phyloP scores from a whole-genome alignment of 768 basidiomycete species.

The Antrodiella citrinella region DNA sequence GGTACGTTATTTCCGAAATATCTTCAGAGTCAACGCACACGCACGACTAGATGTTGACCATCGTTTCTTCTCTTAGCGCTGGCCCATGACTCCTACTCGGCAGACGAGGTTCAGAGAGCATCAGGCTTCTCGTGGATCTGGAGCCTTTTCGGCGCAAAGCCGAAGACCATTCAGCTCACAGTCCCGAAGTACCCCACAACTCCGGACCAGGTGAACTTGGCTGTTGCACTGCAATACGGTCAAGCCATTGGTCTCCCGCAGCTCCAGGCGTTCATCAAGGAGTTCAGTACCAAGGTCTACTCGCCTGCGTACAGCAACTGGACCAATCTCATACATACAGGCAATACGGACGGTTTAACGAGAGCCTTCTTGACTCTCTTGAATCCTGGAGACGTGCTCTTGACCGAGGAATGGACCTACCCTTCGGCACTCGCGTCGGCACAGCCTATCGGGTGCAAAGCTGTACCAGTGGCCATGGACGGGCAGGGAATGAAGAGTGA shows the following conservation, averaged over 20 bases:
- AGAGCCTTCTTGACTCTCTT: slow-evolving; percentile 53
- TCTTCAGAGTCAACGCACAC: background rate
- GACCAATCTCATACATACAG: slow-evolving; percentile 46
- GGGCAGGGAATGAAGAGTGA: slow-evolving; percentile 59
- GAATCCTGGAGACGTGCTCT: slow-evolving; percentile 54
- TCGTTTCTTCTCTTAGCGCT: too few relatives aligned
- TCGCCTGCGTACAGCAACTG: slow-evolving; percentile 58
- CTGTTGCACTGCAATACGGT: slow-evolving; percentile 65
- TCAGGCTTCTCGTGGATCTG: slow-evolving; percentile 48
- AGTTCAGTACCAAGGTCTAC: slow-evolving; percentile 47
- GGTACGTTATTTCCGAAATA: slow-evolving; percentile 15
- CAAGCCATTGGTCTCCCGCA: slow-evolving; percentile 42
- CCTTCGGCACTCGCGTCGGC: slow-evolving; percentile 41
- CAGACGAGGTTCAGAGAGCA: slow-evolving; percentile 20
- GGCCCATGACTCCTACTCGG: slow-evolving; percentile 40
- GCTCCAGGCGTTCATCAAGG: slow-evolving; percentile 46
- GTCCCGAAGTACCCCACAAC: slow-evolving; percentile 53
- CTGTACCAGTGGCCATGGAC: slow-evolving; percentile 62
- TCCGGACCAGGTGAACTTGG: slow-evolving; percentile 48
- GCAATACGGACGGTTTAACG: slow-evolving; percentile 68
- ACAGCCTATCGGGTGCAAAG: slow-evolving; percentile 31
- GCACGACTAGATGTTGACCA: too few relatives aligned
- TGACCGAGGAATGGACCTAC: slow-evolving; percentile 71
- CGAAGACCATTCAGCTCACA: slow-evolving; percentile 29
- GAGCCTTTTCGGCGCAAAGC: slow-evolving; percentile 41